Conservation (phyloP, 164 flowering plant genomes). For the Houttuynia cordata region DNA sequence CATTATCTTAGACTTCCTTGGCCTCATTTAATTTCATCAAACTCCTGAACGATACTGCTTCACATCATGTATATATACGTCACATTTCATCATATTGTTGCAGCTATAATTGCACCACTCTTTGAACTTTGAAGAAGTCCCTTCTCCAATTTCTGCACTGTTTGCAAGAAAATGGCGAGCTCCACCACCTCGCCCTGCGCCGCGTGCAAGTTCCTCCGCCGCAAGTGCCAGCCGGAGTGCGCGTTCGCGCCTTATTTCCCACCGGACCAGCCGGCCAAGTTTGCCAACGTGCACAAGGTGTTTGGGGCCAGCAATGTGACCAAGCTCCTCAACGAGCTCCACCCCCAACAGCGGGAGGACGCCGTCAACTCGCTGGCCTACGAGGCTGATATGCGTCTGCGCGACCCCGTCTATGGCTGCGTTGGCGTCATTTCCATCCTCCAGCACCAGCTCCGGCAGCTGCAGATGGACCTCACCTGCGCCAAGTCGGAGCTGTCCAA, state of each 20-base stretch:
- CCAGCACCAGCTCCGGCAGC: constrained; percentile 75
- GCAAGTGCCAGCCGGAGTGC: constrained; percentile 85
- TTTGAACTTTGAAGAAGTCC: background rate
- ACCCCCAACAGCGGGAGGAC: constrained; percentile 76
- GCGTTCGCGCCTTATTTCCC: constrained; percentile 90
- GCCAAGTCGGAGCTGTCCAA: constrained; percentile 82
- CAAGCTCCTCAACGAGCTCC: constrained; percentile 73
- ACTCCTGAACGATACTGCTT: background rate
- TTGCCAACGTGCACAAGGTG: constrained; percentile 80
- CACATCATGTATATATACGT: background rate
- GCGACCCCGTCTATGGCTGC: constrained; percentile 91
- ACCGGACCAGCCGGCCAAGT: constrained; percentile 89
- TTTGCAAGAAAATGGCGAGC: constrained; percentile 9
- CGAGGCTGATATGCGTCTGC: constrained; percentile 82
- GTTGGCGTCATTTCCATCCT: constrained; percentile 82
- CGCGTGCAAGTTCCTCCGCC: constrained; percentile 76
- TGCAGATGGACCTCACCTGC: constrained; percentile 65
- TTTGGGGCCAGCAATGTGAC: constrained; percentile 90
- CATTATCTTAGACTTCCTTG: background rate
- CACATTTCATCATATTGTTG: background rate
- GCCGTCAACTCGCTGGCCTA: constrained; percentile 85
- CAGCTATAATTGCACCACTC: constrained; percentile 1
- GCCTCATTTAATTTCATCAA: background rate
- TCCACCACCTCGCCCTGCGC: constrained; percentile 77
- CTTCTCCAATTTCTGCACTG: background rate